Evolutionary conservation across 257 asterid genomes (phyloP).

Genomic region (Orobanche coerulescens): DNA sequence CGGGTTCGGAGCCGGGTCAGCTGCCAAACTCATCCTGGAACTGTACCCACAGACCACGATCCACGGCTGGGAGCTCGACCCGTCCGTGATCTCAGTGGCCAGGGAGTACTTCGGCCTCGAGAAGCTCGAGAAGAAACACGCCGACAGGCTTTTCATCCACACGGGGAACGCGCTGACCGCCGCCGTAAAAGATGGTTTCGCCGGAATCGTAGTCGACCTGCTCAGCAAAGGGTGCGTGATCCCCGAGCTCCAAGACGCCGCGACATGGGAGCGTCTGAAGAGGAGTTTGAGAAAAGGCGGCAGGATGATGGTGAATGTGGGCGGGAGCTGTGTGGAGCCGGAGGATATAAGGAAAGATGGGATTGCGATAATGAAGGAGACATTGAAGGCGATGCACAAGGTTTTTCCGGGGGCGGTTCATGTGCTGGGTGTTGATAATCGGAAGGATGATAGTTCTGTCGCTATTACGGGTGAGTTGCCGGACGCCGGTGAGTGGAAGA

Average conservation of each 20-base stretch:
- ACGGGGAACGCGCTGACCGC: slow-evolving; percentile 59
- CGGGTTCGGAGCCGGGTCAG: slow-evolving; percentile 92
- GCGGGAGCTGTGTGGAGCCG: slow-evolving; percentile 89
- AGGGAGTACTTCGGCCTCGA: slow-evolving; percentile 66
- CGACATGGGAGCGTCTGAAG: slow-evolving; percentile 65
- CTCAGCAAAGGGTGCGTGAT: slow-evolving; percentile 64
- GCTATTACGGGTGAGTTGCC: slow-evolving; percentile 70
- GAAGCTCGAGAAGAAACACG: slow-evolving; percentile 47
- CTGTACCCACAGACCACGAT: slow-evolving; percentile 39
- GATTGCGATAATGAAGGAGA: slow-evolving; percentile 59
- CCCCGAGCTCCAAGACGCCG: slow-evolving; percentile 60
- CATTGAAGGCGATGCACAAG: slow-evolving; percentile 50
- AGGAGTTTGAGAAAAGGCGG: slow-evolving; percentile 50
- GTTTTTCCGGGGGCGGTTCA: slow-evolving; percentile 38
- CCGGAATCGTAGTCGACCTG: slow-evolving; percentile 64
- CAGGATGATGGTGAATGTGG: slow-evolving; percentile 84
- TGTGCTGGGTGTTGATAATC: slow-evolving; percentile 46
- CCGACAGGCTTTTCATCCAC: slow-evolving; percentile 44
- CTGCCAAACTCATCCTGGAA: slow-evolving; percentile 57
- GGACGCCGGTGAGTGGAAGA: slow-evolving; percentile 49
- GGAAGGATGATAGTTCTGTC: slow-evolving; percentile 65
- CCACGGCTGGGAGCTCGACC: slow-evolving; percentile 89
- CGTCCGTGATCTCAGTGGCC: slow-evolving; percentile 65
- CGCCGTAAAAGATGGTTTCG: slow-evolving; percentile 42
- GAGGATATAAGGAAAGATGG: slow-evolving; percentile 76